Percentiles rank a stretch among this genome's conserved stretches.
These are phyloP conservation scores for Verticillium longisporum DNA, from an alignment of 2,329 filamentous ascomycete species.

Conservation along the genomic window DNA sequence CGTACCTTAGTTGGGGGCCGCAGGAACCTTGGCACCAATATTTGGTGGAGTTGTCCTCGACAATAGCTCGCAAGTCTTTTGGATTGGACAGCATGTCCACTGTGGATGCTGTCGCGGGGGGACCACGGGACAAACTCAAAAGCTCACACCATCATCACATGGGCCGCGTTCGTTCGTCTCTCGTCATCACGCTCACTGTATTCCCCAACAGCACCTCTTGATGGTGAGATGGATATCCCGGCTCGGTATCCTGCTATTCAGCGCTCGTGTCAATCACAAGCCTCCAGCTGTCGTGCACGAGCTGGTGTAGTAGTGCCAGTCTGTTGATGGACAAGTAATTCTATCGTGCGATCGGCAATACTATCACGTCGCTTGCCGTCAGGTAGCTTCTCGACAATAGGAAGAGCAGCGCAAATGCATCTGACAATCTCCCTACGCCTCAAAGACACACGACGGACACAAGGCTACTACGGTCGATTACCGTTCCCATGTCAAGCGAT, in stretches of 20 bases:
- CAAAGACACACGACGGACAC: not conserved
- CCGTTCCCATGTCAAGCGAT: too few species aligned
- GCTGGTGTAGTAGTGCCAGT: too few species aligned
- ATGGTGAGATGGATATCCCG: too few species aligned
- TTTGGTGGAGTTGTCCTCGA: not conserved
- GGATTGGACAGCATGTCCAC: not conserved
- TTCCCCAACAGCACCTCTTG: too few species aligned
- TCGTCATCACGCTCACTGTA: not conserved
- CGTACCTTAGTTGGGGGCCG: not conserved
- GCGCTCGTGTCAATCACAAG: too few species aligned
- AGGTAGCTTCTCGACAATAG: not conserved
- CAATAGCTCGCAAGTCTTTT: not conserved
- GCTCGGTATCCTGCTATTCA: too few species aligned
- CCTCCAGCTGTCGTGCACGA: too few species aligned
- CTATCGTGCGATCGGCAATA: not conserved
- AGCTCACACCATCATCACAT: not conserved
- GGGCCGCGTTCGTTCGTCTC: not conserved
- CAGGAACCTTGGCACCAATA: not conserved
- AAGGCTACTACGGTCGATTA: not conserved
- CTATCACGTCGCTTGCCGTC: not conserved
- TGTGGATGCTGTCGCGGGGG: not conserved
- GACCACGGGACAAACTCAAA: not conserved
- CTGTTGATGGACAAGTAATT: not conserved
- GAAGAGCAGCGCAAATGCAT: not conserved
- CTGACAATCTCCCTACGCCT: not conserved